Evolutionary conservation across 2,329 filamentous ascomycete species (phyloP).

Genomic region (Colletotrichum destructivum): DNA sequence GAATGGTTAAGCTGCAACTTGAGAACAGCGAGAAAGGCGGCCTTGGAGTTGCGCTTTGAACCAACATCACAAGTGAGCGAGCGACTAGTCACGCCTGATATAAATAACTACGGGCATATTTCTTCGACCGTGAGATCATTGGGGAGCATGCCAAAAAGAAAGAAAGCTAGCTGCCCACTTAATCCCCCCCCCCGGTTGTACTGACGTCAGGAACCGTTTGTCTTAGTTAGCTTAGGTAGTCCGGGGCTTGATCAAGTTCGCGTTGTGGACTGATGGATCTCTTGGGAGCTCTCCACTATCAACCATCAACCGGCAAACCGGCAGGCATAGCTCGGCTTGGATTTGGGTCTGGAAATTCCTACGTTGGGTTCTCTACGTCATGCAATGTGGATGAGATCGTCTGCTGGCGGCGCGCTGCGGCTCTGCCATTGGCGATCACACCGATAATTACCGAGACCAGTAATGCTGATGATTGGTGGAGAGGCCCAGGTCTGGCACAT

Average conservation of each 20-base stretch:
- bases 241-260: background rate
- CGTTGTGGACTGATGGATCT: background rate
- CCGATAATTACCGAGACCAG: background rate
- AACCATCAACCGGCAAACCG: conserved; percentile 1
- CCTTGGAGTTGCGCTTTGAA: background rate
- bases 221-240: background rate
- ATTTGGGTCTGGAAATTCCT: background rate
- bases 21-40: background rate
- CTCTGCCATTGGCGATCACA: background rate
- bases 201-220: conserved; percentile 34
- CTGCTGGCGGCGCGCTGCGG: background rate
- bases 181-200: conserved; percentile 12
- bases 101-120: background rate
- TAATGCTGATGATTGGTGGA: background rate
- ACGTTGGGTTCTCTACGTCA: background rate
- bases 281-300: conserved; percentile 1
- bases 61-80: background rate
- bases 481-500: background rate
- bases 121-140: conserved; percentile 25
- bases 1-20: background rate
- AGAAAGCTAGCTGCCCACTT: conserved; percentile 10
- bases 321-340: conserved; percentile 4
- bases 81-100: background rate
- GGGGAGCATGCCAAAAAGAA: conserved; percentile 8
- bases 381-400: background rate